Base-by-base conservation (phyloP, 495 filamentous ascomycete genomes). In the Eremomyces bilateralis region DNA sequence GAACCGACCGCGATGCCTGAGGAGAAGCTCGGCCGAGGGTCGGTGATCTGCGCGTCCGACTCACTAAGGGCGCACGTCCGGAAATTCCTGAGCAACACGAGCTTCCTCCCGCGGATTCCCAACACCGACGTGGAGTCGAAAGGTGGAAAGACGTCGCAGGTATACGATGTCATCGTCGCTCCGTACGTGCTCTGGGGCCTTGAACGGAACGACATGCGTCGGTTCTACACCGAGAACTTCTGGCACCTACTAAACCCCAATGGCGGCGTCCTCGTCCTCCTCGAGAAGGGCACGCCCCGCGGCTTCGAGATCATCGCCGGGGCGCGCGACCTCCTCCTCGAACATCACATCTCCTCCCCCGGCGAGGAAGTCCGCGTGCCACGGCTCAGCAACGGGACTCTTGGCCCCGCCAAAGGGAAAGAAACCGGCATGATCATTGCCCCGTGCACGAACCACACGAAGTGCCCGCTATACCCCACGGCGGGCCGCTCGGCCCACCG, bases 281-380 rank as follows among this genome's bases (percentile, higher is more conserved):
- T 93, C 17, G 88, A 97, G 50, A 97, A 95, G 54, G 88, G 83
- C 2, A 65, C 84, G 15, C 80, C 84, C 22, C 69, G 74, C 17
- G 88, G 88, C 0, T 97, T 97, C 41, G 88, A 97, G 53, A 73
- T 80, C 1, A 72, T 97, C 33, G 84, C 82, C 16, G 69, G 73
- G 25, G 83, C 83, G 4, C 71, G 88, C 18, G 57, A 77, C 29
- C 66, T 76, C 41, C 56, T 97, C 2, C 66, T 95, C 0, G 66
- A 76, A 37, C 65, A 74, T 20, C 68, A 78, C 45, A 77, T 94
- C 42, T 51, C 74, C 8, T 72, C 75, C 27, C 72, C 77, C 3
- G 63, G 54, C 12, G 61, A 67, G 1, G 43, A 48, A 8, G 47
- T 48, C n/a, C 6, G 30, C 6, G 13, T 27, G 6, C 24, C 24